Evolutionary conservation across 345 rosid genomes (phyloP).

Genomic region (Salix caprea): DNA sequence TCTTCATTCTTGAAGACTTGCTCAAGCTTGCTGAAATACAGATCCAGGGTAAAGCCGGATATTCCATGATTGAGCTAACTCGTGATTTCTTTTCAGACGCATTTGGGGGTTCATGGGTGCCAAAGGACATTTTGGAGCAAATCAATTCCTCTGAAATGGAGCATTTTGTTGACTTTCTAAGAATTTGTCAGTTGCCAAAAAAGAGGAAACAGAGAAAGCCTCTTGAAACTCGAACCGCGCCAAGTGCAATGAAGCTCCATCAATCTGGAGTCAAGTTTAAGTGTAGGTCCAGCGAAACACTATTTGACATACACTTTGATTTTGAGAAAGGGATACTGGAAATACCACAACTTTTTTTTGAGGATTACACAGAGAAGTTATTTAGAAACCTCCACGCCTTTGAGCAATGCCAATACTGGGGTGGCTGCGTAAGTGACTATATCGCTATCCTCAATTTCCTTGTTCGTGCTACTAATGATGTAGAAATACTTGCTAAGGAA

Average conservation of each 20-base stretch:
- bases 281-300: background rate
- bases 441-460: background rate
- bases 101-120: background rate
- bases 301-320: slow-evolving; percentile 9
- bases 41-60: background rate
- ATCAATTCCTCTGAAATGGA: background rate
- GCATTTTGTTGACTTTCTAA: slow-evolving; percentile 4
- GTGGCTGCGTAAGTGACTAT: background rate
- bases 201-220: background rate
- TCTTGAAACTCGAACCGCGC: background rate
- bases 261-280: slow-evolving; percentile 12
- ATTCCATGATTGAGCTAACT: background rate
- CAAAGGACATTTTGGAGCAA: too few relatives aligned
- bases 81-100: background rate
- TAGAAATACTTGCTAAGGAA: background rate
- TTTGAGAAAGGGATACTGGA: slow-evolving; percentile 7
- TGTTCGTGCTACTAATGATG: background rate
- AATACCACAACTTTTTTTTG: slow-evolving; percentile 3
- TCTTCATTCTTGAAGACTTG: slow-evolving; percentile 19
- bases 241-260: background rate
- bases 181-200: background rate
- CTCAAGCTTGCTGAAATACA: background rate
- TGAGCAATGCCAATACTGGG: slow-evolving; percentile 5
- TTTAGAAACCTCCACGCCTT: slow-evolving; percentile 16
- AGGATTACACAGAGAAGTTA: background rate